phyloP scores from a whole-genome alignment of 2,329 filamentous ascomycete genomes.

The Monascus ruber region DNA sequence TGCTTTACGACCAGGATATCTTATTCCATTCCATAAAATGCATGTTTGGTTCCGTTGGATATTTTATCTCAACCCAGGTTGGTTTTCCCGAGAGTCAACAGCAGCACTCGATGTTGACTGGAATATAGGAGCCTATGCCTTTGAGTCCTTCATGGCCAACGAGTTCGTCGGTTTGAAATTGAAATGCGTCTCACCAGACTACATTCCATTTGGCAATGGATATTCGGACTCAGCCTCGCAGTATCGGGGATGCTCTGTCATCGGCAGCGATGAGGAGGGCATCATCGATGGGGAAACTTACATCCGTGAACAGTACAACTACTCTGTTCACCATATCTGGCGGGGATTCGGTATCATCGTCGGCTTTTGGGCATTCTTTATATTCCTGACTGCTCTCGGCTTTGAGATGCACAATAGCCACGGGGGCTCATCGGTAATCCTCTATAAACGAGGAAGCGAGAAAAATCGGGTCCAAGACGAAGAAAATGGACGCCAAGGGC shows the following conservation, averaged over 20 bases:
- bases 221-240: slow-evolving; percentile 22
- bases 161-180: slow-evolving; percentile 51
- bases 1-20: slow-evolving; percentile 35
- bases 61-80: slow-evolving; percentile 47
- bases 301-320: slow-evolving; percentile 42
- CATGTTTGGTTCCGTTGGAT: slow-evolving; percentile 52
- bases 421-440: slow-evolving; percentile 18
- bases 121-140: slow-evolving; percentile 47
- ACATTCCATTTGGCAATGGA: slow-evolving; percentile 33
- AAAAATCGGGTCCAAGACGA: slow-evolving; percentile 4
- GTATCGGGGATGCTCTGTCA: slow-evolving; percentile 20
- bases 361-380: slow-evolving; percentile 62
- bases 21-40: slow-evolving; percentile 49
- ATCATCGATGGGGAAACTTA: slow-evolving; percentile 42
- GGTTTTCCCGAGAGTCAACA: background rate
- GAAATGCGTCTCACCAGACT: slow-evolving; percentile 40
- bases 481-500: background rate
- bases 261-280: slow-evolving; percentile 17
- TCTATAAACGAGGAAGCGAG: slow-evolving; percentile 22
- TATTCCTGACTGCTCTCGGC: slow-evolving; percentile 60
- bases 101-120: background rate
- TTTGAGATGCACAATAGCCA: slow-evolving; percentile 49
- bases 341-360: slow-evolving; percentile 68
- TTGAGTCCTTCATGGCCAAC: slow-evolving; percentile 56
- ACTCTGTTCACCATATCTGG: slow-evolving; percentile 48